A percentile compares a stretch with the other conserved stretches of the same genome.
Conservation (phyloP, 2,329 filamentous ascomycete species). For the Zasmidium cellare region DNA sequence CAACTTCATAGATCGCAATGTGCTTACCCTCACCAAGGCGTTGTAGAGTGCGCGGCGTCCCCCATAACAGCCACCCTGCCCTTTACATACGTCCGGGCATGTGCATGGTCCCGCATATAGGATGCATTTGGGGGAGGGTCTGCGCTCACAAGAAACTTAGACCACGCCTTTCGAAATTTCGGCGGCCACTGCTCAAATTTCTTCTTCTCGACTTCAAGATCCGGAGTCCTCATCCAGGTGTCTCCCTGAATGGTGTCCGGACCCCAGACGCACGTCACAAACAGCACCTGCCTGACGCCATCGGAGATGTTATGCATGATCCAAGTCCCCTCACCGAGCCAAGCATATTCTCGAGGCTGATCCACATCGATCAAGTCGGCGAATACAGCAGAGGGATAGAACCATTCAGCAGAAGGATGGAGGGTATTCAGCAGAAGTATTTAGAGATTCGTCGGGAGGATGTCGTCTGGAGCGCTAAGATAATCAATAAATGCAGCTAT, state of each 20-base stretch:
- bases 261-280: conserved; percentile 5
- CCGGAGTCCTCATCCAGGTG: conserved; percentile 12
- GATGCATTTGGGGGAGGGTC: neutral
- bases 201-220: conserved; percentile 7
- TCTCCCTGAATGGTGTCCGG: neutral
- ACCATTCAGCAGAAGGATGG: too few relatives aligned
- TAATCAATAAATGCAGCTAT: too few relatives aligned
- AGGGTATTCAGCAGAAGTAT: too few relatives aligned
- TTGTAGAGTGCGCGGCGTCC: conserved; percentile 1
- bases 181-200: conserved; percentile 7
- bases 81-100: neutral
- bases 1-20: too few relatives aligned
- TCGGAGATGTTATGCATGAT: conserved; percentile 18
- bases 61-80: conserved; percentile 4
- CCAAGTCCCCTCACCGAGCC: conserved; percentile 13
- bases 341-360: too few relatives aligned
- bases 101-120: neutral
- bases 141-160: too few relatives aligned
- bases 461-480: too few relatives aligned
- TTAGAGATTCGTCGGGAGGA: too few relatives aligned
- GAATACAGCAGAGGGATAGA: too few relatives aligned
- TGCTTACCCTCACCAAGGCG: too few relatives aligned
- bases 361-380: too few relatives aligned
- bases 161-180: conserved; percentile 10
- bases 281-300: conserved; percentile 12